Evolutionary conservation across 2,329 filamentous ascomycete genomes (phyloP).

Genomic region (Ophiostoma sp.): DNA sequence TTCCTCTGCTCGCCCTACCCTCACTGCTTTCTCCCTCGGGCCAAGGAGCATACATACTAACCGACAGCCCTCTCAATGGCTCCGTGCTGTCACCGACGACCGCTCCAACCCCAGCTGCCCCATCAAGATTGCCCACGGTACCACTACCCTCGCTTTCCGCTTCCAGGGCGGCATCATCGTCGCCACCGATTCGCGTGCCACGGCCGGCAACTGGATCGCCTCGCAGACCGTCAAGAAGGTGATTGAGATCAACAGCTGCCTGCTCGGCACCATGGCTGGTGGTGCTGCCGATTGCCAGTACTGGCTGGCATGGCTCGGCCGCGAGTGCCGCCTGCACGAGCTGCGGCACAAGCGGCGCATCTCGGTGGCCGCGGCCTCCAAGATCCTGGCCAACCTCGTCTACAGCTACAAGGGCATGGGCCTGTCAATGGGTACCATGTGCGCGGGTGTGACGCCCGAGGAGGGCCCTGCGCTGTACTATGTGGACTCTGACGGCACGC

Average conservation of each 20-base stretch:
- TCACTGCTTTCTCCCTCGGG: not conserved
- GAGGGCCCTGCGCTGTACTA: constrained; percentile 98
- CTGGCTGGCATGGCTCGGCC: constrained; percentile 97
- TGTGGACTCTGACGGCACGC: constrained; percentile 94
- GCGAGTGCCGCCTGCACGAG: constrained; percentile 98
- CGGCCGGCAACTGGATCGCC: constrained; percentile 97
- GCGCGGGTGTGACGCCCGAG: constrained; percentile 88
- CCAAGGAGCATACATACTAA: not conserved
- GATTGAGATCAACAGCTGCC: constrained; percentile 91
- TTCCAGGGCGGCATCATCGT: constrained; percentile 99
- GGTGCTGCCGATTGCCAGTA: constrained; percentile 99
- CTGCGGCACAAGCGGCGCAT: constrained; percentile 98
- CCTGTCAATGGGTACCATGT: constrained; percentile 99
- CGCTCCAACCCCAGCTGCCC: constrained; percentile 92
- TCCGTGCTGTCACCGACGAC: constrained; percentile 95
- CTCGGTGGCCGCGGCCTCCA: constrained; percentile 91
- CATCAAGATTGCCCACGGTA: constrained; percentile 99
- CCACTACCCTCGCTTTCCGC: constrained; percentile 93
- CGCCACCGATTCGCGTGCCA: constrained; percentile 93
- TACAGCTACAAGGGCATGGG: constrained; percentile 99
- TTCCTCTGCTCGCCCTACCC: not conserved
- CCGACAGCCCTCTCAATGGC: constrained; percentile 77
- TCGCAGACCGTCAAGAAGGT: constrained; percentile 99
- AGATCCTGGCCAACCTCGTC: constrained; percentile 97
- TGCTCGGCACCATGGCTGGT: constrained; percentile 96